Percentiles rank a stretch among this genome's conserved stretches.
Evolutionary conservation across 352 stramenopile genomes (phyloP).

Genomic region (Hyaloperonospora brassicae): DNA sequence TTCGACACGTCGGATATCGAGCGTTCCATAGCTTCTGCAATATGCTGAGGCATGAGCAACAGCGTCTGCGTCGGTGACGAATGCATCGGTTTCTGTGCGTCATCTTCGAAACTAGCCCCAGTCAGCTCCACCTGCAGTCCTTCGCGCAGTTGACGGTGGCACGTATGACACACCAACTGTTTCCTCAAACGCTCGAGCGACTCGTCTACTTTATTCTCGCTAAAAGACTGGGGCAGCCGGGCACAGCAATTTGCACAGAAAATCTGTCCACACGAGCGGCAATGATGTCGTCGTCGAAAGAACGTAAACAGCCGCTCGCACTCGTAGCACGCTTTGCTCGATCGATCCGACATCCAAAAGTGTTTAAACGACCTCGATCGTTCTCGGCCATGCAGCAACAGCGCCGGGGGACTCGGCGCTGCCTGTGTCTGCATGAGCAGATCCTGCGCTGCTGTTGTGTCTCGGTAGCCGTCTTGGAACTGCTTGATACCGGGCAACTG

Average conservation of each 20-base stretch:
- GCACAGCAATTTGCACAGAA: slow-evolving; percentile 81
- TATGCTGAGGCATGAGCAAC: slow-evolving; percentile 69
- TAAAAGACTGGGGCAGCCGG: slow-evolving; percentile 70
- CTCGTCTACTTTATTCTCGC: slow-evolving; percentile 64
- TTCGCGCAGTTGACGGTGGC: slow-evolving; percentile 72
- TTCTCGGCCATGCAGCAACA: slow-evolving; percentile 23
- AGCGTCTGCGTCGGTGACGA: slow-evolving; percentile 45
- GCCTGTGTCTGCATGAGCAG: slow-evolving; percentile 18
- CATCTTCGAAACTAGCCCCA: slow-evolving; percentile 29
- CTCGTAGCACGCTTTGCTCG: slow-evolving; percentile 74
- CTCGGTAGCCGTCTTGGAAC: slow-evolving; percentile 30
- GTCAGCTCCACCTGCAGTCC: slow-evolving; percentile 69
- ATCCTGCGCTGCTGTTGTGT: slow-evolving; percentile 9
- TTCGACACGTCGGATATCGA: slow-evolving; percentile 50
- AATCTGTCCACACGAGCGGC: slow-evolving; percentile 79
- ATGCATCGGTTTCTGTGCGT: slow-evolving; percentile 19
- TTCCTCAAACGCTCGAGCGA: slow-evolving; percentile 70
- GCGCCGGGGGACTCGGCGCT: slow-evolving; percentile 14
- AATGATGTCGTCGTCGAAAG: slow-evolving; percentile 70
- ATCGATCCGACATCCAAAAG: slow-evolving; percentile 87
- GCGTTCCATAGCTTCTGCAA: slow-evolving; percentile 55
- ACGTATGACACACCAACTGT: slow-evolving; percentile 81
- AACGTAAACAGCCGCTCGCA: slow-evolving; percentile 83
- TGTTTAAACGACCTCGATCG: slow-evolving; percentile 71
- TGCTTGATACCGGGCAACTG: slow-evolving; percentile 57